Base-by-base conservation (phyloP, 176 grass and related monocot species). In the Alopecurus myosuroides region DNA sequence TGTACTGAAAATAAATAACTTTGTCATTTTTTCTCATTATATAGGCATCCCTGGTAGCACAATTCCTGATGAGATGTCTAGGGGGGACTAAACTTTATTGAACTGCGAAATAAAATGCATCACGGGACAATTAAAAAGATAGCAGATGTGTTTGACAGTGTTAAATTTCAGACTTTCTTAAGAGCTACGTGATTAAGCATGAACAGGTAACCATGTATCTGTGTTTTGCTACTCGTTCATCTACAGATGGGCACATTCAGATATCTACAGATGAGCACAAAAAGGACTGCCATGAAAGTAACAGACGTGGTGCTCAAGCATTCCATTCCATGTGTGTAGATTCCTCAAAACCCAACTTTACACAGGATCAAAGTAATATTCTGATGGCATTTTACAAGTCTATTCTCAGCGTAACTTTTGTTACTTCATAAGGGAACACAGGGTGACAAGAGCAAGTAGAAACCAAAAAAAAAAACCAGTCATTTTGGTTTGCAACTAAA, bases 251-350 rank as follows among this genome's bases (percentile, higher is more conserved):
- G 45, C 57, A 86, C 29, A 85, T 77, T 77, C 79, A 77, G 73
- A 51, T 73, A 37, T 42, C 63, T 49, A 64, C 44, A 86, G n/a
- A 74, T 80, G 61, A 75, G 39, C 79, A 82, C 79, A 86, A 87
- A 82, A 86, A 58, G 55, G 5, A 7, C 34, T 30, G 37, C 19
- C 36, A 35, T 70, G 28, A 35, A 44, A 18, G 28, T 78, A 78
- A 63, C 45, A 86, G 49, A 86, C 73, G 82, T 71, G 74, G 79
- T 83, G 20, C 45, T 83, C 74, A 83, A 63, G 84, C 51, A 82
- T 49, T 49, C 45, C 46, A 64, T 48, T 78, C 62, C 78, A 65
- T 70, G 72, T 72, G 28, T 39, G 26, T 45, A 82, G 74, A 86
- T 78, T 78, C 63, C 65, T 73, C 30, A 55, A 61, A 78, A 83